These are phyloP conservation scores for Endotrypanum monterogeii DNA, from an alignment of 208 protist genomes.

Conservation along the genomic window DNA sequence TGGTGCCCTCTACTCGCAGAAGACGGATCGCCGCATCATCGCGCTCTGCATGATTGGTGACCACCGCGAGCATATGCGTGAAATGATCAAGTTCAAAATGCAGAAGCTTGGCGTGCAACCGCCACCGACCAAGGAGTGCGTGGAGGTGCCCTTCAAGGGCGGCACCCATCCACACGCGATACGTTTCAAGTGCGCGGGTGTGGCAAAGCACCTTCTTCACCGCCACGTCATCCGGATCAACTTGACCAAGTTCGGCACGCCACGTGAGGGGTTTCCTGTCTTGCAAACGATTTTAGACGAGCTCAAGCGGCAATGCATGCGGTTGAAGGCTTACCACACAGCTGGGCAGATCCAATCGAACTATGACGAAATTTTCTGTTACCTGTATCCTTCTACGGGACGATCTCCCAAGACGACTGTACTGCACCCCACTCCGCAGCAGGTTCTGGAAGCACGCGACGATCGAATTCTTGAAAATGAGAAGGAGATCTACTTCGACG, in stretches of 20 bases:
- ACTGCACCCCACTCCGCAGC: conserved; percentile 62
- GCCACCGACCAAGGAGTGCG: conserved; percentile 57
- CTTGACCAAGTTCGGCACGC: conserved; percentile 86
- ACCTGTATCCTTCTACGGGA: conserved; percentile 82
- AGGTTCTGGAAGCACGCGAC: conserved; percentile 61
- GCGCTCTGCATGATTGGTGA: conserved; percentile 81
- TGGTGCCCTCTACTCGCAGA: conserved; percentile 66
- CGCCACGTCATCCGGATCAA: conserved; percentile 77
- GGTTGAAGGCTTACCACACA: conserved; percentile 75
- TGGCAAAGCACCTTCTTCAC: conserved; percentile 80
- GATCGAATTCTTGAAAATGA: conserved; percentile 71
- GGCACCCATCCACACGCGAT: conserved; percentile 86
- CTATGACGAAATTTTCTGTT: conserved; percentile 88
- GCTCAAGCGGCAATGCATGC: conserved; percentile 63
- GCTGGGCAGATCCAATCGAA: conserved; percentile 64
- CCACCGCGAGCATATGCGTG: conserved; percentile 81
- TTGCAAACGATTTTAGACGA: conserved; percentile 84
- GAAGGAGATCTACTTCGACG: conserved; percentile 86
- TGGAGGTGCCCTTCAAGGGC: conserved; percentile 87
- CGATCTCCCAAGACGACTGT: conserved; percentile 81
- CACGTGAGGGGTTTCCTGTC: conserved; percentile 81
- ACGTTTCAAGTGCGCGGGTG: conserved; percentile 83
- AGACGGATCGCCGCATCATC: conserved; percentile 73
- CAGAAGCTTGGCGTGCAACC: conserved; percentile 85
- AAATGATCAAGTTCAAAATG: conserved; percentile 85